Percentiles rank a stretch among this genome's conserved stretches.
Conservation (phyloP, 1,284 basidiomycete species). For the Microbotryomycetes sp. region DNA sequence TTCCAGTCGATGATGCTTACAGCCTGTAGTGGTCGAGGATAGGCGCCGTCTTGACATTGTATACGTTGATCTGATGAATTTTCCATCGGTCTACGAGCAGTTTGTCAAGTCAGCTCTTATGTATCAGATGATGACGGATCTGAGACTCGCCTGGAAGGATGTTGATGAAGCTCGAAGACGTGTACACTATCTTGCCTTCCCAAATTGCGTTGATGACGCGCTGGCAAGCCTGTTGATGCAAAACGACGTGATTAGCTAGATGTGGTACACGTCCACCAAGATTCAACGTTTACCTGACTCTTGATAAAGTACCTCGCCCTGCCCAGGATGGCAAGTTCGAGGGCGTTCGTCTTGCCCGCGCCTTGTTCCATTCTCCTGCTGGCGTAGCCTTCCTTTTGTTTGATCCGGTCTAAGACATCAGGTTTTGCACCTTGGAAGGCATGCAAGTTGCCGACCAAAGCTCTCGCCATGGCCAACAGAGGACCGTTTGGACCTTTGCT, state of each 20-base stretch:
- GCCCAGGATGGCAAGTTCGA: constrained; percentile 32
- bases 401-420: constrained; percentile 24
- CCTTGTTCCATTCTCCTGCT: constrained; percentile 14
- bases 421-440: constrained; percentile 38
- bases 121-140: not conserved
- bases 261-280: constrained; percentile 16
- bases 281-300: constrained; percentile 10
- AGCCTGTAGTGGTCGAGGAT: constrained; percentile 46
- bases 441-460: constrained; percentile 34
- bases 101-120: constrained; percentile 14
- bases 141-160: constrained; percentile 31
- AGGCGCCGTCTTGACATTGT: constrained; percentile 43
- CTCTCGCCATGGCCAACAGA: constrained; percentile 31
- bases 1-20: constrained; percentile 27
- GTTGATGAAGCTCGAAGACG: constrained; percentile 36
- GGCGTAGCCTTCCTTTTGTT: constrained; percentile 24
- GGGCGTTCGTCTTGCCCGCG: constrained; percentile 31
- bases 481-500: constrained; percentile 16
- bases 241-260: constrained; percentile 20
- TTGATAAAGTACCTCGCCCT: constrained; percentile 25
- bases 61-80: constrained; percentile 43
- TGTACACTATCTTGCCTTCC: constrained; percentile 38
- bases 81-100: constrained; percentile 42
- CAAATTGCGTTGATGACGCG: constrained; percentile 37
- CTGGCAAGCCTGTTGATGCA: constrained; percentile 27